Percentiles rank a stretch among this genome's conserved stretches.
Evolutionary conservation across 2,329 filamentous ascomycete species (phyloP).

Genomic region (Coleophoma cylindrospora): DNA sequence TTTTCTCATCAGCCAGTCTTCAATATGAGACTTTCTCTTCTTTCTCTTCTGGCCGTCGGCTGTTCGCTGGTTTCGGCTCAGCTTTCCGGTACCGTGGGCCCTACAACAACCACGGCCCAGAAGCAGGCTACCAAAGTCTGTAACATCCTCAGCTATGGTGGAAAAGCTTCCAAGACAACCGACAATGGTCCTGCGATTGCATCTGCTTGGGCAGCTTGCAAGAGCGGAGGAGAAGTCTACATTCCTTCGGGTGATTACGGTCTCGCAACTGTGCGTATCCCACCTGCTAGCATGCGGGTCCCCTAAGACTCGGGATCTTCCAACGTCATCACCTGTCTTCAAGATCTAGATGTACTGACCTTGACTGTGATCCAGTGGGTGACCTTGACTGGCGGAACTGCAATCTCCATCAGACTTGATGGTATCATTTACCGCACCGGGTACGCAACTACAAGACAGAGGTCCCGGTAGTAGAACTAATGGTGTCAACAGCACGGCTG

Average conservation of each 20-base stretch:
- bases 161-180: constrained; percentile 36
- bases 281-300: too few species aligned
- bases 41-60: constrained; percentile 4
- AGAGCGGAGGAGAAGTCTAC: constrained; percentile 31
- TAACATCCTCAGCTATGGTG: constrained; percentile 41
- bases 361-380: constrained; percentile 31
- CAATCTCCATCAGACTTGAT: constrained; percentile 45
- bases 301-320: too few species aligned
- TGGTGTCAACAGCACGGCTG: constrained; percentile 27
- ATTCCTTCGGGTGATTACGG: constrained; percentile 37
- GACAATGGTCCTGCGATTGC: constrained; percentile 38
- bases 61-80: constrained; percentile 10
- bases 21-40: constrained; percentile 10
- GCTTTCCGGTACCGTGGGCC: constrained; percentile 20
- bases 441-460: not conserved
- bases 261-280: constrained; percentile 27
- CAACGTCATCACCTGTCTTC: too few species aligned
- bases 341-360: too few species aligned
- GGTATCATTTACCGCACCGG: constrained; percentile 29
- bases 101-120: constrained; percentile 15
- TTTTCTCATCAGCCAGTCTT: not conserved
- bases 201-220: constrained; percentile 38
- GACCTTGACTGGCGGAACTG: constrained; percentile 38
- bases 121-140: constrained; percentile 28
- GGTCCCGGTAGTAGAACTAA: not conserved